Base-by-base conservation (phyloP, 1,139 yeast genomes). In the Saccharomycopsis hybrid region DNA sequence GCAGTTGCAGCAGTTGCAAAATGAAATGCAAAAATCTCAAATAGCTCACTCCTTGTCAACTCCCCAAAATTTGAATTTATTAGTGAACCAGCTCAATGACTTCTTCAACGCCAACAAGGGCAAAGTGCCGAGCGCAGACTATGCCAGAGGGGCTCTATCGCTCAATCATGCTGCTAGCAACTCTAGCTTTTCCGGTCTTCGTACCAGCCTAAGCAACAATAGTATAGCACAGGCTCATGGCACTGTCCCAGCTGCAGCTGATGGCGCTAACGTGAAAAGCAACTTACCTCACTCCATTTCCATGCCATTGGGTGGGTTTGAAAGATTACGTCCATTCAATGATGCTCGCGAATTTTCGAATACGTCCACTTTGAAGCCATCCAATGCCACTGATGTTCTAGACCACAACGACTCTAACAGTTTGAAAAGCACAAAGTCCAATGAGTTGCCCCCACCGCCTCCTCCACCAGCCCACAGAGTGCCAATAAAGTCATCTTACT, bases 381-480 rank as follows among this genome's bases (percentile, higher is more conserved):
- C 45, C 44, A 13, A 2, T 27, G 25, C 24, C 5, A 27, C 28
- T 25, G 41, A 25, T 2, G 24, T 4, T 25, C 44, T 30, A 13
- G 28, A 27, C 11, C 45, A 37, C 7, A 8, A 32, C 11, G 18
- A 28, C 4, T 46, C 25, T 29, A 30, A 28, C 24, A 50, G 37
- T 27, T 18, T 40, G 5, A 39, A 40, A 7, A 46, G 37, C 18
- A 40, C 28, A 8, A 36, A n/a, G 1, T 41, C 49, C 25, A 18
- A 25, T n/a, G 48, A 44, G 9, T 11, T 45, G 3, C 67, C 73
- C 1, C 73, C 80, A 5, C 82, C 82, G 0, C 79, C 78, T 1
- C 80, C 80, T 3, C 30, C 7, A 9, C 74, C 75, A 32, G 53
- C 43, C 3, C 56, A 53, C 31, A 46, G 42, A 27, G 45, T 51